Base-by-base conservation (phyloP, 139 green algal species). In the Cymbomonas tetramitiformis region DNA sequence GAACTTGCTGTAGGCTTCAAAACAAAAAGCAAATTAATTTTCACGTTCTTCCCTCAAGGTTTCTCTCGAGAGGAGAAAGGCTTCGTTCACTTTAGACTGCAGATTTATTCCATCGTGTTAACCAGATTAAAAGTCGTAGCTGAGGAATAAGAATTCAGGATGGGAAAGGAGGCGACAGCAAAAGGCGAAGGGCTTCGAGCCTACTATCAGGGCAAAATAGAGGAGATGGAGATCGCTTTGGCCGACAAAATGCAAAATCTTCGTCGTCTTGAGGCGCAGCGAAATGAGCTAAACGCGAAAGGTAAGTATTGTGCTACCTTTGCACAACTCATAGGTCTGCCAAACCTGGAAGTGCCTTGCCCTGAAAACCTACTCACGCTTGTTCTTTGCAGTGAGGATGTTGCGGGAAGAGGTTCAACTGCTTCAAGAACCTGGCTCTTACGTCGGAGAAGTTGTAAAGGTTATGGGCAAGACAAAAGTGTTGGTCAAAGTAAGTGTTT, bases 401-500 rank as follows among this genome's bases (percentile, higher is more conserved):
- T 70, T 99, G 5, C 72, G 85, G 7, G 92, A 99, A 70, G 92
- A 99, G 83, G 72, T 97, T 26, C 84, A 94, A 70, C 73, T 97
- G 62, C 73, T 99, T 25, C 92, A 99, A 65, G 89, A 98, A 73
- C 90, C 92, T 1, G 92, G 92, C 15, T 96, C 86, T 0, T 97
- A 98, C 67, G 92, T 99, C 10, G 92, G 92, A 0, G 92, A 99
- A 57, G 89, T 99, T 30, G 86, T 98, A 59, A 99, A 99, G 81
- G 77, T 95, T 23, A 99, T 99, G 92, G 90, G 91, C 41, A 99
- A 99, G 75, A 94, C 67, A 63, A 99, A 98, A 68, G 88, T 96
- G 41, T 79, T 99, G 41, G 88, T 96, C 9, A 99, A 99, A 23
- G 58, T 39, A 56, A 30, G 52, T 34, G 19, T 54, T 24, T 50